Percentiles rank a stretch among this genome's conserved stretches.
Evolutionary conservation across 768 basidiomycete genomes (phyloP).

Genomic region (Chalciporus pseudorubinellus): DNA sequence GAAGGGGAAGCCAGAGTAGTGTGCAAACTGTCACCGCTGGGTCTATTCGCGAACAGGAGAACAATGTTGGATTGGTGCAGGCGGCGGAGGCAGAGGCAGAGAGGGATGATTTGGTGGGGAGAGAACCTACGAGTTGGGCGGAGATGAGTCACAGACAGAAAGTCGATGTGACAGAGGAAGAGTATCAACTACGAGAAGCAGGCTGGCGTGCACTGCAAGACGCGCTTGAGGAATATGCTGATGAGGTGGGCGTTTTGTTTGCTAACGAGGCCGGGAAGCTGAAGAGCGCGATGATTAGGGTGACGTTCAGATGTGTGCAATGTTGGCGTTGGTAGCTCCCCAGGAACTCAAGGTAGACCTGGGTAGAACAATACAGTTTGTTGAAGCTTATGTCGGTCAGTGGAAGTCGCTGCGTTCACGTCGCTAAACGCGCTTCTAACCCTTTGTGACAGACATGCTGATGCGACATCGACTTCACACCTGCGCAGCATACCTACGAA

Average conservation of each 20-base stretch:
- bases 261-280: neutral
- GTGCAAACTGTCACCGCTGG: constrained; percentile 67
- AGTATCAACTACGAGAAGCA: constrained; percentile 48
- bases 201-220: constrained; percentile 57
- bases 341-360: constrained; percentile 52
- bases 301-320: constrained; percentile 77
- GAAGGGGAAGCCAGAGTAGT: constrained; percentile 62
- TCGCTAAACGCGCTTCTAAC: neutral
- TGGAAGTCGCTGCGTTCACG: neutral
- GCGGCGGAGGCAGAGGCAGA: constrained; percentile 23
- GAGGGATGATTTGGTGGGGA: no score
- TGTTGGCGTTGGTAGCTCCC: constrained; percentile 61
- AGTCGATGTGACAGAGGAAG: constrained; percentile 42
- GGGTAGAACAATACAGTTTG: constrained; percentile 47
- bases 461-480: constrained; percentile 59
- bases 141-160: constrained; percentile 25
- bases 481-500: constrained; percentile 74
- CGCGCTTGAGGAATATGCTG: constrained; percentile 58
- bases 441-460: constrained; percentile 51
- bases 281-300: constrained; percentile 45
- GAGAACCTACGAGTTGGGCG: constrained; percentile 26
- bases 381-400: constrained; percentile 75
- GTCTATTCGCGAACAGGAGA: constrained; percentile 42
- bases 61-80: constrained; percentile 17
- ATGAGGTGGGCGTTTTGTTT: constrained; percentile 44